phyloP scores from a whole-genome alignment of 345 rosid species.

The Microcos paniculata region DNA sequence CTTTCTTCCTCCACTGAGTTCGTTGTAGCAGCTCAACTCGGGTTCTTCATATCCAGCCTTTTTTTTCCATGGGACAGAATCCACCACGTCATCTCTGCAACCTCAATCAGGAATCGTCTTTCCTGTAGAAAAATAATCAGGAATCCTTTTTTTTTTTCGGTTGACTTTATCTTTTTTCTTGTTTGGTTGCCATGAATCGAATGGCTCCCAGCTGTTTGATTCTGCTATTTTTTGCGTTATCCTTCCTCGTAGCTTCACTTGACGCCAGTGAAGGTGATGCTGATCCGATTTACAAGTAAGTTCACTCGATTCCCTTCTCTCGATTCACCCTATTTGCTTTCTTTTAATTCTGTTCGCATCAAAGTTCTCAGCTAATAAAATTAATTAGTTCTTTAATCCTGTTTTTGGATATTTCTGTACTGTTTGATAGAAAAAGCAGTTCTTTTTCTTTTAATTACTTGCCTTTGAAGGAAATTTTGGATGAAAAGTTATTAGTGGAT shows the following conservation, averaged over 20 bases:
- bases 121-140: conserved; percentile 16
- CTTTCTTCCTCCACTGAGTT: conserved; percentile 9
- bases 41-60: conserved; percentile 6
- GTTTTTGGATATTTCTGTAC: neutral
- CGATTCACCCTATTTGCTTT: neutral
- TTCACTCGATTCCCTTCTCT: neutral
- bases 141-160: conserved; percentile 6
- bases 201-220: conserved; percentile 41
- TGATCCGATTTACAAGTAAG: conserved; percentile 83
- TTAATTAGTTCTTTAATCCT: neutral
- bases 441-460: neutral
- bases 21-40: conserved; percentile 8
- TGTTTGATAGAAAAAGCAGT: neutral
- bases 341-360: conserved; percentile 11
- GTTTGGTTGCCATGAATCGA: conserved; percentile 14
- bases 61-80: conserved; percentile 15
- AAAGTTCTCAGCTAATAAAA: conserved; percentile 8
- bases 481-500: neutral
- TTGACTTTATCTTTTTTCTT: conserved; percentile 22
- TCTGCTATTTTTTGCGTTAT: conserved; percentile 31
- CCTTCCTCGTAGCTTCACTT: conserved; percentile 34
- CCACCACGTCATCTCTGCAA: conserved; percentile 8
- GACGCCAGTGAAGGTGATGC: conserved; percentile 78
- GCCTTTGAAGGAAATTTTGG: neutral
- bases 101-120: conserved; percentile 6